phyloP scores from a whole-genome alignment of 768 basidiomycete genomes.

The Russula sp. region DNA sequence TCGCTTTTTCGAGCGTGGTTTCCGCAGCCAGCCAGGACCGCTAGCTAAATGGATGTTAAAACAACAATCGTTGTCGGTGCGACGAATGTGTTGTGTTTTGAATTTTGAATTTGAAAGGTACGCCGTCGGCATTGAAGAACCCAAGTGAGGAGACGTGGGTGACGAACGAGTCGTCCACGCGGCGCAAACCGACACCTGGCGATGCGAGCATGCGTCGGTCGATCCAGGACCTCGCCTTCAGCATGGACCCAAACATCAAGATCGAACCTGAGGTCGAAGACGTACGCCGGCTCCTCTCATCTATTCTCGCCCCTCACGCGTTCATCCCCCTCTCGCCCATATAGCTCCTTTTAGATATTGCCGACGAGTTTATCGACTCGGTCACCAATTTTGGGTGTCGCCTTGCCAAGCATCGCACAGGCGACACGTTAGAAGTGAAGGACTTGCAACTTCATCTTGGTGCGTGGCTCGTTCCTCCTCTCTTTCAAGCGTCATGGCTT shows the following conservation, averaged over 20 bases:
- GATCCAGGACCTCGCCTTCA: slow-evolving; percentile 88
- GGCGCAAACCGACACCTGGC: slow-evolving; percentile 70
- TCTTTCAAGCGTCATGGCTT: not conserved
- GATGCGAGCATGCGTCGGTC: slow-evolving; percentile 85
- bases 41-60: too few relatives aligned
- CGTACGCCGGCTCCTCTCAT: slow-evolving; percentile 39
- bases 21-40: too few relatives aligned
- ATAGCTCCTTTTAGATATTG: slow-evolving; percentile 81
- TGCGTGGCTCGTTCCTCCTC: slow-evolving; percentile 38
- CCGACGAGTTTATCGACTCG: slow-evolving; percentile 96
- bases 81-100: too few relatives aligned
- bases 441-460: slow-evolving; percentile 92
- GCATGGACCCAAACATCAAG: slow-evolving; percentile 86
- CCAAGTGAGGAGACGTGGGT: slow-evolving; percentile 45
- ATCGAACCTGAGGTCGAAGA: slow-evolving; percentile 93
- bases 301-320: not conserved
- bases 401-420: slow-evolving; percentile 84
- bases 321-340: not conserved
- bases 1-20: slow-evolving; percentile 3
- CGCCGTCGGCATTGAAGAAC: too few relatives aligned
- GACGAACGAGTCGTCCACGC: slow-evolving; percentile 56
- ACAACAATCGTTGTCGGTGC: too few relatives aligned
- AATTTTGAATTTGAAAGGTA: too few relatives aligned
- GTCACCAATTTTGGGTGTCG: slow-evolving; percentile 91
- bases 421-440: slow-evolving; percentile 85